Evolutionary conservation across 2,329 filamentous ascomycete genomes (phyloP).

Genomic region (Ophiostoma montium): DNA sequence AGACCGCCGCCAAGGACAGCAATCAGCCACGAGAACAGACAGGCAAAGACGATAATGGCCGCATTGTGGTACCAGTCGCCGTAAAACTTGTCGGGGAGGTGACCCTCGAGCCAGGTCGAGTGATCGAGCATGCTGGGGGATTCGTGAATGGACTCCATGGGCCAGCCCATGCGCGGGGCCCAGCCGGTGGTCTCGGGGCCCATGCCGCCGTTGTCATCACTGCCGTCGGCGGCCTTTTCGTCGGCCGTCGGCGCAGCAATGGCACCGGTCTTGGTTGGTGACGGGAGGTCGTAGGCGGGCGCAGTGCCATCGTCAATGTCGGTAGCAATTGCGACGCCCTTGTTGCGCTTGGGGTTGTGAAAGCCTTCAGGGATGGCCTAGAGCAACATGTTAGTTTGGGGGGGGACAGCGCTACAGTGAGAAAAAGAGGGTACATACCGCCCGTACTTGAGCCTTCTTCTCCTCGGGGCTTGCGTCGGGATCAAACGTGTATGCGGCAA

Average conservation of each 20-base stretch:
- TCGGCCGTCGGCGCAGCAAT: conserved; percentile 23
- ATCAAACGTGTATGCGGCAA: conserved; percentile 72
- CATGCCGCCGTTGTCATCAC: conserved; percentile 37
- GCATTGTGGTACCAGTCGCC: conserved; percentile 99
- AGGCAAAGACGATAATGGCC: conserved; percentile 86
- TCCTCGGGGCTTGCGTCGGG: conserved; percentile 70
- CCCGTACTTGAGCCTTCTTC: conserved; percentile 66
- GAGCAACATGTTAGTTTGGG: neutral
- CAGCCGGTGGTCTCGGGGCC: conserved; percentile 55
- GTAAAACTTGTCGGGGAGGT: conserved; percentile 78
- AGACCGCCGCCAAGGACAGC: conserved; percentile 82
- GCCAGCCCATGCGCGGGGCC: conserved; percentile 73
- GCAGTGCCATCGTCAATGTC: conserved; percentile 62
- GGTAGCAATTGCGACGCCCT: conserved; percentile 58
- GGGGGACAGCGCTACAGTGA: neutral
- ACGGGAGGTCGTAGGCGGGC: conserved; percentile 62
- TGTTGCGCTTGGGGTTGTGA: conserved; percentile 40
- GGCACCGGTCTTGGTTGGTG: conserved; percentile 56
- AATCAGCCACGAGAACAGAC: conserved; percentile 77
- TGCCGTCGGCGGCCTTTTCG: conserved; percentile 32
- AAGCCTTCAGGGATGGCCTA: conserved; percentile 52
- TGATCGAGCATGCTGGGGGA: conserved; percentile 69
- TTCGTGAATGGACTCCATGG: conserved; percentile 38
- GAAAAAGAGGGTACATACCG: conserved; percentile 38
- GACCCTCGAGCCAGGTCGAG: conserved; percentile 71